These are phyloP conservation scores for Ilex asprella DNA, from an alignment of 257 asterid genomes.

Conservation along the genomic window DNA sequence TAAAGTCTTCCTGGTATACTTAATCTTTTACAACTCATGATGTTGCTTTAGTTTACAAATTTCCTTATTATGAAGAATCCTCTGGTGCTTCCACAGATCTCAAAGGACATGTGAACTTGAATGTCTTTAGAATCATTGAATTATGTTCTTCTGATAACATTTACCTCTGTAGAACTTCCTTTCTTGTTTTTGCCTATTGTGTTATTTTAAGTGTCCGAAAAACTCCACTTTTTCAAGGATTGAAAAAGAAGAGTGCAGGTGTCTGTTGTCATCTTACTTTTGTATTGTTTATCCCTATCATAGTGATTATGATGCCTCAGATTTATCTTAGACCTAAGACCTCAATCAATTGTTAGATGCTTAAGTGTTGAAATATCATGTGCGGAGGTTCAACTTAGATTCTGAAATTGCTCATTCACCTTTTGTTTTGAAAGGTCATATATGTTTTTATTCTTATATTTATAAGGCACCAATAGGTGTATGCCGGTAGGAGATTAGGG, in stretches of 20 bases:
- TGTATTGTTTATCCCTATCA: background rate
- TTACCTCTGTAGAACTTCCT: too few relatives aligned
- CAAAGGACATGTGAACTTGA: background rate
- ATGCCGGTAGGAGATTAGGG: background rate
- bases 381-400: background rate
- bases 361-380: background rate
- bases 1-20: slow-evolving; percentile 52
- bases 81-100: background rate
- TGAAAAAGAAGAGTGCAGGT: background rate
- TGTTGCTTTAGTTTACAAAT: background rate
- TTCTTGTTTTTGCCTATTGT: too few relatives aligned
- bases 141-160: background rate
- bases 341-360: background rate
- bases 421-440: too few relatives aligned
- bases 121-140: background rate
- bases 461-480: background rate
- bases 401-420: too few relatives aligned
- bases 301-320: background rate
- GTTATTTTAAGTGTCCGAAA: too few relatives aligned
- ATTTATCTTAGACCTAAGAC: too few relatives aligned
- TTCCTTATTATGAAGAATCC: background rate
- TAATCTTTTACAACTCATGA: slow-evolving; percentile 3
- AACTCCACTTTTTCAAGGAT: background rate
- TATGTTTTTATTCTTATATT: background rate
- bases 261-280: background rate